Evolutionary conservation across 139 green algal species (phyloP).

Genomic region (Diplosphaera chodatii): DNA sequence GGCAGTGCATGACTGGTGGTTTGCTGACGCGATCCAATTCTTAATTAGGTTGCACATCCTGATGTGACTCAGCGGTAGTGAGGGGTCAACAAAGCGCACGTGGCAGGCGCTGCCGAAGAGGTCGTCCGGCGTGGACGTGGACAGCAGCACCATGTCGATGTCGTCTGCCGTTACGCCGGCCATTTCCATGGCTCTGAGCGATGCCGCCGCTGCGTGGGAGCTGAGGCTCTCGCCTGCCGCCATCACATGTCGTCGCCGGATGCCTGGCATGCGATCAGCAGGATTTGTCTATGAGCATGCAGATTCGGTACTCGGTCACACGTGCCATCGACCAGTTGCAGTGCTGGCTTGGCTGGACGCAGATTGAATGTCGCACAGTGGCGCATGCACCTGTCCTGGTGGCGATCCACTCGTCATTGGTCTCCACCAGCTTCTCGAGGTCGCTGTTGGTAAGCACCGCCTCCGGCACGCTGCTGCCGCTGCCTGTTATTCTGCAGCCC

Average conservation of each 20-base stretch:
- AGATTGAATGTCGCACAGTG: not conserved
- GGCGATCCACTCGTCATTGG: conserved; percentile 96
- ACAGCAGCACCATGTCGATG: conserved; percentile 89
- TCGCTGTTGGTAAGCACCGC: conserved; percentile 85
- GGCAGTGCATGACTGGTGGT: too few relatives aligned
- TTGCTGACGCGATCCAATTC: too few relatives aligned
- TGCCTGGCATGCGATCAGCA: not conserved
- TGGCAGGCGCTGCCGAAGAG: conserved; percentile 86
- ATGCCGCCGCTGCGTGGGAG: conserved; percentile 59
- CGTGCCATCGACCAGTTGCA: not conserved
- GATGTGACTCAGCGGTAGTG: too few relatives aligned
- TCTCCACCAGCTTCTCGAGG: conserved; percentile 87
- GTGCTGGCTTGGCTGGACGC: not conserved
- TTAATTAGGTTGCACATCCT: too few relatives aligned
- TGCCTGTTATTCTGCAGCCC: conserved; percentile 46
- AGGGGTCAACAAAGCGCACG: conserved; percentile 14
- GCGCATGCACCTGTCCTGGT: conserved; percentile 67
- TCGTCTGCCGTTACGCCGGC: conserved; percentile 70
- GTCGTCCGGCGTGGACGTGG: conserved; percentile 93
- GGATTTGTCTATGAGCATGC: not conserved
- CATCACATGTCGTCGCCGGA: conserved; percentile 66
- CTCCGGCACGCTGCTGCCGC: conserved; percentile 72
- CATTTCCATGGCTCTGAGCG: conserved; percentile 78
- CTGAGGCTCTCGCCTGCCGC: conserved; percentile 60
- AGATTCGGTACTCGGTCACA: too few relatives aligned